Conservation (phyloP, 1,284 basidiomycete species). For the Cryptococcus deneoformans region DNA sequence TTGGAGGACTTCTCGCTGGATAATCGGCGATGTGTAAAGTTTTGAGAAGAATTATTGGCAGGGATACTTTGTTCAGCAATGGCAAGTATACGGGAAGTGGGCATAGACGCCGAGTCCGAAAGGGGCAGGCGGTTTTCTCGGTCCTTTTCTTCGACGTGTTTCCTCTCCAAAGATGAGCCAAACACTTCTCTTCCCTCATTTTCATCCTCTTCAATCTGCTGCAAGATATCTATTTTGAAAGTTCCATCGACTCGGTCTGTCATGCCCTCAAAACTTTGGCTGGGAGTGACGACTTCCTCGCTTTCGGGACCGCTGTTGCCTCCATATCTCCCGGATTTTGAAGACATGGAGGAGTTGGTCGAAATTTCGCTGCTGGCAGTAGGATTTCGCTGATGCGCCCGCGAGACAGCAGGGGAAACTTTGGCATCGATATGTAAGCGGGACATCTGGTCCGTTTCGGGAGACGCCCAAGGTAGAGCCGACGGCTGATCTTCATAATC, state of each 20-base stretch:
- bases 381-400: conserved; percentile 25
- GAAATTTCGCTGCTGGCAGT: conserved; percentile 40
- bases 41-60: too few species aligned
- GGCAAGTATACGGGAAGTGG: too few species aligned
- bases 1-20: too few species aligned
- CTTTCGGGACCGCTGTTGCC: conserved; percentile 23
- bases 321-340: conserved; percentile 16
- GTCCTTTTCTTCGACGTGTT: too few species aligned
- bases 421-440: conserved; percentile 5
- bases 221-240: conserved; percentile 19
- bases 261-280: conserved; percentile 44
- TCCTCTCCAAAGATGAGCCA: neutral
- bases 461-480: conserved; percentile 41
- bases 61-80: too few species aligned
- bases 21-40: too few species aligned
- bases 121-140: too few species aligned
- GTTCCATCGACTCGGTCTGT: conserved; percentile 18
- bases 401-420: neutral
- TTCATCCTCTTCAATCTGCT: conserved; percentile 41
- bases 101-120: too few species aligned
- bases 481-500: conserved; percentile 28
- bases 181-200: conserved; percentile 32
- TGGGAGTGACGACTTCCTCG: conserved; percentile 46
- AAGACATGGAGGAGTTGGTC: conserved; percentile 23
- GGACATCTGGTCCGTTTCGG: neutral